These are phyloP conservation scores for Bisporella sp. DNA, from an alignment of 2,329 filamentous ascomycete genomes.

Conservation along the genomic window DNA sequence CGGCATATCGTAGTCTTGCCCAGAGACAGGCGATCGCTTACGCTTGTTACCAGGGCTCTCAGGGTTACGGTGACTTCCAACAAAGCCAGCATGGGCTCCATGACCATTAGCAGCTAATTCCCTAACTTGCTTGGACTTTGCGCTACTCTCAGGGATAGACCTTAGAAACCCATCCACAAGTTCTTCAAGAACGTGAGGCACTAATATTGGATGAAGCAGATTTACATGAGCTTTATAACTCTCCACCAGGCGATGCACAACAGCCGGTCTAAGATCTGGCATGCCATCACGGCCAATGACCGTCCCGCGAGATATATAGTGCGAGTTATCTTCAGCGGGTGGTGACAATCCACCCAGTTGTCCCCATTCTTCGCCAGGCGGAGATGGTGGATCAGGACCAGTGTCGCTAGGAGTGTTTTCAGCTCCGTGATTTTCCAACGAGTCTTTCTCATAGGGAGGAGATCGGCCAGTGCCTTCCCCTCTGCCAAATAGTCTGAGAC, in stretches of 20 bases:
- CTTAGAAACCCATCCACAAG: constrained; percentile 25
- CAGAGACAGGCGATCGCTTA: constrained; percentile 21
- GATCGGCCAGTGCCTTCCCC: constrained; percentile 66
- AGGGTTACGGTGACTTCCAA: constrained; percentile 16
- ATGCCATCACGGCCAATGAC: constrained; percentile 35
- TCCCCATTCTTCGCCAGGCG: constrained; percentile 50
- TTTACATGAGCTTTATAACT: constrained; percentile 56
- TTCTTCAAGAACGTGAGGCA: constrained; percentile 43
- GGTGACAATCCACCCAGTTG: constrained; percentile 39
- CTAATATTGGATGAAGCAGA: constrained; percentile 58
- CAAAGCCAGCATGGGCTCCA: constrained; percentile 11
- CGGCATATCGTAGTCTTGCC: constrained; percentile 16
- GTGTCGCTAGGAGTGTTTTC: constrained; percentile 39
- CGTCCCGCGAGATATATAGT: constrained; percentile 16
- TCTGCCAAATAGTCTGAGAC: constrained; percentile 68
- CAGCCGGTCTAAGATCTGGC: constrained; percentile 45
- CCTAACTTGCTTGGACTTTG: constrained; percentile 18
- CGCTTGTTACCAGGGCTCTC: constrained; percentile 27
- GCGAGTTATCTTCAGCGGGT: constrained; percentile 5
- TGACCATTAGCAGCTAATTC: constrained; percentile 12
- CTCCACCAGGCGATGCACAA: constrained; percentile 45
- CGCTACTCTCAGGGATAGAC: constrained; percentile 20
- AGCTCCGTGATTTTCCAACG: constrained; percentile 31
- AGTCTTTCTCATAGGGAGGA: constrained; percentile 31
- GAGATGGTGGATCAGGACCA: constrained; percentile 44